Evolutionary conservation across 306 rosid genomes (phyloP).

Genomic region (Quillaja saponaria): DNA sequence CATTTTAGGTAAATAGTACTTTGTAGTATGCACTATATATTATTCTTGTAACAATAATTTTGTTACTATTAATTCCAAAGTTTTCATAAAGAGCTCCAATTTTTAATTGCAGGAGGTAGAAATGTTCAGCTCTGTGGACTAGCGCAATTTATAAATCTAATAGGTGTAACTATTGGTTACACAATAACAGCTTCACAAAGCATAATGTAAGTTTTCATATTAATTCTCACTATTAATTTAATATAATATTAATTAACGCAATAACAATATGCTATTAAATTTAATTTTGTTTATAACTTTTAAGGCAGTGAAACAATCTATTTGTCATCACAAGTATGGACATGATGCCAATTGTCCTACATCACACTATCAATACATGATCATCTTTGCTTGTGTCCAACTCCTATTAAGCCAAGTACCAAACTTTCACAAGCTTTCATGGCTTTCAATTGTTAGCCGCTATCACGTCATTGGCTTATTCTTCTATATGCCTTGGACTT

Average conservation of each 20-base stretch:
- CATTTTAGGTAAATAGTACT: constrained; percentile 35
- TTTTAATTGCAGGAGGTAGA: constrained; percentile 40
- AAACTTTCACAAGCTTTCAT: constrained; percentile 57
- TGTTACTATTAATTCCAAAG: too few relatives aligned
- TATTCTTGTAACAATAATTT: neutral
- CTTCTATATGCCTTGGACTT: constrained; percentile 55
- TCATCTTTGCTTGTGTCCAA: constrained; percentile 47
- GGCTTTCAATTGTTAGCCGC: constrained; percentile 64
- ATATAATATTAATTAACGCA: too few relatives aligned
- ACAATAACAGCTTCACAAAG: constrained; percentile 86
- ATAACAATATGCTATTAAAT: too few relatives aligned
- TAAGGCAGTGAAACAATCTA: constrained; percentile 56
- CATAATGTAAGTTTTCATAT: constrained; percentile 64
- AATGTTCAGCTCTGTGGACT: constrained; percentile 52
- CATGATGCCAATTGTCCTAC: constrained; percentile 39
- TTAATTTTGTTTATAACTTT: neutral
- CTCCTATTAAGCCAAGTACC: constrained; percentile 54
- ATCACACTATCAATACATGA: constrained; percentile 49
- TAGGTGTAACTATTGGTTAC: constrained; percentile 81
- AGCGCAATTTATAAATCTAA: constrained; percentile 68
- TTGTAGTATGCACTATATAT: neutral
- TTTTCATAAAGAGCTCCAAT: too few relatives aligned
- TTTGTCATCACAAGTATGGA: constrained; percentile 53
- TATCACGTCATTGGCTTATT: constrained; percentile 59
- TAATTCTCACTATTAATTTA: neutral